Base-by-base conservation (phyloP, 2,329 filamentous ascomycete species). In the Cytospora piceae region DNA sequence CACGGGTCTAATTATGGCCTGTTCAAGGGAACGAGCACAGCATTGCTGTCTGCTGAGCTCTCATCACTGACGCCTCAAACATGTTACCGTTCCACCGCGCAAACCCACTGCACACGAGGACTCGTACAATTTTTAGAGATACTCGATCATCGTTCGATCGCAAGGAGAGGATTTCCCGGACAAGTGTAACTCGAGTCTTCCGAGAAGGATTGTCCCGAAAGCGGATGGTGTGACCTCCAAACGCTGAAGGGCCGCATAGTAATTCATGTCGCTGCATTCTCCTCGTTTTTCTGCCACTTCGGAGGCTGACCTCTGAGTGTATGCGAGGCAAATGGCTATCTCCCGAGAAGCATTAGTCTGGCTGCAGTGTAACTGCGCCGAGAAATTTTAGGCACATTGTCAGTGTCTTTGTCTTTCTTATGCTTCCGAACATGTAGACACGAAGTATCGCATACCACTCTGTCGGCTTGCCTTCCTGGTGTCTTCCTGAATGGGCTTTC, bases 271-370 rank as follows among this genome's bases (percentile, higher is more conserved):
- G 11, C 20, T 12, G n/a, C 46, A 49, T 24, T 14, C n/a, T 22
- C 46, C n/a, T 49, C 46, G 46, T 49, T 24, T 49, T 49, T 14
- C n/a, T 14, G 46, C 9, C 46, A 22, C n/a, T 22, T 22, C 46
- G 46, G 11, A 11, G 46, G 20, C 11, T 12, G 46, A 22, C 11
- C 24, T 14, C 22, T 22, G 4, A 20, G 17, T 20, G 17, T n/a
- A 42, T 42, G 39, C 39, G 20, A 42, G 32, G 8, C 15, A 42
- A 42, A 7, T 42, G 20, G 11, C 20, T n/a, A 42, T 42, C 39
- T 42, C 46, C 20, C 46, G 46, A 22, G 46, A 49, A 49, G 46
- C 46, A 49, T 49, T 49, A 24, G 46, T 49, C 46, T 49, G 46
- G n/a, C 46, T 49, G 46, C 46, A 24, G 46, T 49, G 46, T 7